Evolutionary conservation across 306 rosid species (phyloP), one percentile per base, ranked within the genome.

Genomic region (Chamaecrista fasciculata): DNA sequence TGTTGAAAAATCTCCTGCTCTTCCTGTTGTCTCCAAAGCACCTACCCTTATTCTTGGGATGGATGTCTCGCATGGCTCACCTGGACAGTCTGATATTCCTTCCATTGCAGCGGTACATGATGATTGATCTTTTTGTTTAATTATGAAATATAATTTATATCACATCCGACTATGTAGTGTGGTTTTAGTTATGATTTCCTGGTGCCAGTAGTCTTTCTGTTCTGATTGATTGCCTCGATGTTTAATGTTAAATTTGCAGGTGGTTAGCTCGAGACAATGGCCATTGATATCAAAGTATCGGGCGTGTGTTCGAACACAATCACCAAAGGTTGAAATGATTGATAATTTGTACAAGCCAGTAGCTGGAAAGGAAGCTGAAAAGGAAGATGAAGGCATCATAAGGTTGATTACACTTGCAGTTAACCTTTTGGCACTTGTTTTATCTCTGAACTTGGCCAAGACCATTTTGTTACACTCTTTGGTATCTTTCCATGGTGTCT

Each of bases 31-130:
- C 43, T 94, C 97, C 69, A 94, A 84, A 80, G 83, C 75, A 74
- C 97, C 98, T 4, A 86, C 98, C 2, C 74, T 94, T 46, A 91
- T 94, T 46, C 79, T 94, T 44, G 98, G 98, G 46, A 94, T 94
- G 98, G 98, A 94, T 53, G 98, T 94, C n/a, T 94, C 97, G 0
- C 98, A 94, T 79, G 98, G 98, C 6, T 94, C 98, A n/a, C 98
- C 98, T 1, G 98, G 98, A 48, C 97, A 90, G 64, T 75, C 96
- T 4, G 97, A 90, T 48, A 68, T 90, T 43, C 98, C 98, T 24
- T 94, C 97, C 8, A 94, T 94, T 59, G 97, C 98, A 5, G 97
- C 98, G 72, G 98, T 94, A 85, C 67, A 67, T 51, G 62, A 50
- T 20, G 33, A 8, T 53, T 20, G 11, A 7, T 8, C 15, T 23